Evolutionary conservation across 768 basidiomycete genomes (phyloP).

Genomic region (Exsudoporus frostii): DNA sequence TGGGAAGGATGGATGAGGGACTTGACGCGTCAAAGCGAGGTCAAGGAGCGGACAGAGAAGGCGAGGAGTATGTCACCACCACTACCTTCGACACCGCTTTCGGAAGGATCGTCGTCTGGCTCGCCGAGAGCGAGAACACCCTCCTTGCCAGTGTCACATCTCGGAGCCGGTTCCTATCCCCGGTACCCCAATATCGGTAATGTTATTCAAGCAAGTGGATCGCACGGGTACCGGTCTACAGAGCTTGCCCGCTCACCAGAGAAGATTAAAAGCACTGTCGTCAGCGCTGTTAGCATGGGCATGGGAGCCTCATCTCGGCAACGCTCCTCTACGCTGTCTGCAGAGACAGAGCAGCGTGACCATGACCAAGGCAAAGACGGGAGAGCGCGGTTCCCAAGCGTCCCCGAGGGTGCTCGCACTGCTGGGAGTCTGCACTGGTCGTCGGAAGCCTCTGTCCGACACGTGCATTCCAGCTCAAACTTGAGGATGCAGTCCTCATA

Average conservation of each 20-base stretch:
- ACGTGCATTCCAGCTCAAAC: conserved; percentile 27
- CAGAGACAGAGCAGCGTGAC: conserved; percentile 4
- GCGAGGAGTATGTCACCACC: conserved; percentile 3
- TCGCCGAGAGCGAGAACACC: conserved; percentile 21
- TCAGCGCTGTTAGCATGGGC: conserved; percentile 29
- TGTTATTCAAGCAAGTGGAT: conserved; percentile 10
- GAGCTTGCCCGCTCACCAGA: conserved; percentile 7
- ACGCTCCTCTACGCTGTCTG: conserved; percentile 28
- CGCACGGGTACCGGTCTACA: background rate
- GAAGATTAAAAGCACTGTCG: conserved; percentile 8
- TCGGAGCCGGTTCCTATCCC: background rate
- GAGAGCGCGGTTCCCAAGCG: background rate
- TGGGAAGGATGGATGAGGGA: conserved; percentile 69
- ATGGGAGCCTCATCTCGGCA: conserved; percentile 4
- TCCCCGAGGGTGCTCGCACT: background rate
- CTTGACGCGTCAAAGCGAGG: conserved; percentile 38
- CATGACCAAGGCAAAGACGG: conserved; percentile 7
- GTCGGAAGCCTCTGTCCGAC: conserved; percentile 14
- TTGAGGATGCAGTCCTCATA: conserved; percentile 15
- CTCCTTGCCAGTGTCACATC: conserved; percentile 8
- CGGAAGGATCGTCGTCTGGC: conserved; percentile 24
- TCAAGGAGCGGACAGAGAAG: conserved; percentile 11
- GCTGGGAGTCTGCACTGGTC: background rate
- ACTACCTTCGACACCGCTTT: conserved; percentile 27
- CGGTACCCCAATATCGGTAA: conserved; percentile 24